These are phyloP conservation scores for Flaveria robusta DNA, from an alignment of 129 eudicot genomes.

Conservation along the genomic window DNA sequence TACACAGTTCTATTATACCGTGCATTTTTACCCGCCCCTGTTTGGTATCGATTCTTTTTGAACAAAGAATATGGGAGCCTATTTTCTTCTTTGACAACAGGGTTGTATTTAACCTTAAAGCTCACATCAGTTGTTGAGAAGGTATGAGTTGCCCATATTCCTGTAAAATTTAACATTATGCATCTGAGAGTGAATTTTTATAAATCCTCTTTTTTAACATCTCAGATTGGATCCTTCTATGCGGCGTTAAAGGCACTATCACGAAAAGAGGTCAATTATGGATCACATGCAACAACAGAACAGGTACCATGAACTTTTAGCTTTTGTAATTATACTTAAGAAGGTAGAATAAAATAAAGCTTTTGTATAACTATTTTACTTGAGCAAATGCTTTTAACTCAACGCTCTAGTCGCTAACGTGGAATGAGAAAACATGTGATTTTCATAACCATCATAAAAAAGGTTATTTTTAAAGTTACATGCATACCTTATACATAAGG, in stretches of 20 bases:
- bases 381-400: neutral
- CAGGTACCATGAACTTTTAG: slow-evolving; percentile 44
- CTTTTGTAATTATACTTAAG: neutral
- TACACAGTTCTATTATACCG: slow-evolving; percentile 60
- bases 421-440: neutral
- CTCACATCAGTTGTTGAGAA: slow-evolving; percentile 68
- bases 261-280: slow-evolving; percentile 65
- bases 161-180: neutral
- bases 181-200: neutral
- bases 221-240: slow-evolving; percentile 55
- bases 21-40: slow-evolving; percentile 68
- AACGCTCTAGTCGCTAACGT: neutral
- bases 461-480: neutral
- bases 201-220: neutral
- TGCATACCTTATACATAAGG: neutral
- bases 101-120: slow-evolving; percentile 63
- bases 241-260: slow-evolving; percentile 61
- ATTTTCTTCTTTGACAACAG: slow-evolving; percentile 64
- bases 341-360: neutral
- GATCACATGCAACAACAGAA: slow-evolving; percentile 62
- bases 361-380: neutral
- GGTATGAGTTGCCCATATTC: slow-evolving; percentile 31
- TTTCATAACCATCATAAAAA: neutral
- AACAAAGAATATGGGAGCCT: slow-evolving; percentile 77
- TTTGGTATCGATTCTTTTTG: slow-evolving; percentile 72